Base-by-base conservation (phyloP, 805 yeast genomes). In the Nakazawaea peltata region DNA sequence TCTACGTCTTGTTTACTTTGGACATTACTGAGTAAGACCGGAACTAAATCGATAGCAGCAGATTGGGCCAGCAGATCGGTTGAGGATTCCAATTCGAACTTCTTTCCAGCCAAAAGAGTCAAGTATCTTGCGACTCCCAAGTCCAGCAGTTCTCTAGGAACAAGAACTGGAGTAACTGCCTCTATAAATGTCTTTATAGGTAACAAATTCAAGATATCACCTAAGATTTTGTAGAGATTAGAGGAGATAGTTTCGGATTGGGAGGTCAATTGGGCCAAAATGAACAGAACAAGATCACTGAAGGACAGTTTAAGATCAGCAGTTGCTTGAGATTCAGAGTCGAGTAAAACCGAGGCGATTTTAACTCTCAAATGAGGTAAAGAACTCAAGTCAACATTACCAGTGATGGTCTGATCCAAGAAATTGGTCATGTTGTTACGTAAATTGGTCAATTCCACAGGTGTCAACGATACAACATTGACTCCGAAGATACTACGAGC, bases 101-200 rank as follows among this genome's bases (percentile, higher is more conserved):
- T 85, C 19, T 67, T 60, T 15, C 78, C 70, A 2, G 85, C 66
- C 30, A 86, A 69, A 21, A 69, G 49, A 10, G 84, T 75, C 37
- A 81, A 63, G 46, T 77, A 80, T 44, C 71, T 70, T 40, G 77
- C 76, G 31, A 81, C 67, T 35, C 66, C 70, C 35, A 65, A 51
- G 3, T 63, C 59, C 2, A 53, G 41, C 34, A 61, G 57, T 9
- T 39, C 10, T 2, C 25, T 19, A 10, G 29, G 12, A 10, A 17
- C 46, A 28, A 63, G 50, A 43, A 72, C 61, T 0, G 64, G 54
- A 15, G 57, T 59, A 17, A 82, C 68, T 2, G 94, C 74, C 13
- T 67, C 62, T 19, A 81, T 79, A 53, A 84, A 88, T 44, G 75
- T 71, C 42, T 69, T 69, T 43, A 87, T 71, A 21, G 97, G 96